Conservation (phyloP, 1,284 basidiomycete genomes). For the Malassezia globosa region DNA sequence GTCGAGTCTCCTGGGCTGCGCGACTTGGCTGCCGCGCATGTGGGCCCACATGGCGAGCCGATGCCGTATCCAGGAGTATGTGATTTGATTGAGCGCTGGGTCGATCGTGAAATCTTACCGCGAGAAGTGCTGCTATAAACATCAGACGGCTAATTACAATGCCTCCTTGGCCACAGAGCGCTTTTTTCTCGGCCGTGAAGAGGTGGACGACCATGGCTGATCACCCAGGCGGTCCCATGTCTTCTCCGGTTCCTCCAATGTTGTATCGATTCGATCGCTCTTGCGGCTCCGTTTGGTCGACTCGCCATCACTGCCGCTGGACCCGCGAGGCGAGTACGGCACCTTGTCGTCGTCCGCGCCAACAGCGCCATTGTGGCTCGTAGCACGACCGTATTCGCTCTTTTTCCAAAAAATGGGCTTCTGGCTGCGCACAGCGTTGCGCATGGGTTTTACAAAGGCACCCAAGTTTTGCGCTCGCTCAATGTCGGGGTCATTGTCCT, state of each 20-base stretch:
- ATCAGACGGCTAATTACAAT: background rate
- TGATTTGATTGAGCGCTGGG: slow-evolving; percentile 78
- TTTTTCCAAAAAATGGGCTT: slow-evolving; percentile 46
- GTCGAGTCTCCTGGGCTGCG: slow-evolving; percentile 5
- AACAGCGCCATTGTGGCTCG: slow-evolving; percentile 3
- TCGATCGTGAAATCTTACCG: slow-evolving; percentile 64
- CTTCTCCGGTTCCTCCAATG: slow-evolving; percentile 3
- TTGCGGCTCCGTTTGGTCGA: background rate
- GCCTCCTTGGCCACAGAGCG: slow-evolving; percentile 1
- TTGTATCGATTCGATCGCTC: background rate
- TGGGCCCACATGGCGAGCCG: slow-evolving; percentile 8
- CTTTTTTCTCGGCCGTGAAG: slow-evolving; percentile 4
- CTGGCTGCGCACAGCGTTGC: slow-evolving; percentile 41
- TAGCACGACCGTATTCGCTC: slow-evolving; percentile 26
- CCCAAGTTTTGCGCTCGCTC: slow-evolving; percentile 41
- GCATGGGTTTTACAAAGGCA: slow-evolving; percentile 43
- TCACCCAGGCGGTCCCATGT: slow-evolving; percentile 5
- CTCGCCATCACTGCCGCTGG: background rate
- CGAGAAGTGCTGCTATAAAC: slow-evolving; percentile 21
- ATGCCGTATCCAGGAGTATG: slow-evolving; percentile 56
- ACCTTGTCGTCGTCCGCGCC: slow-evolving; percentile 8
- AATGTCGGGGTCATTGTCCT: slow-evolving; percentile 37
- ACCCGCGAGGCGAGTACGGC: slow-evolving; percentile 13
- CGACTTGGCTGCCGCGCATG: background rate
- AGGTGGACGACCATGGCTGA: slow-evolving; percentile 2